Evolutionary conservation across 2,329 filamentous ascomycete genomes (phyloP).

Genomic region (Colletotrichum ledebouriae): DNA sequence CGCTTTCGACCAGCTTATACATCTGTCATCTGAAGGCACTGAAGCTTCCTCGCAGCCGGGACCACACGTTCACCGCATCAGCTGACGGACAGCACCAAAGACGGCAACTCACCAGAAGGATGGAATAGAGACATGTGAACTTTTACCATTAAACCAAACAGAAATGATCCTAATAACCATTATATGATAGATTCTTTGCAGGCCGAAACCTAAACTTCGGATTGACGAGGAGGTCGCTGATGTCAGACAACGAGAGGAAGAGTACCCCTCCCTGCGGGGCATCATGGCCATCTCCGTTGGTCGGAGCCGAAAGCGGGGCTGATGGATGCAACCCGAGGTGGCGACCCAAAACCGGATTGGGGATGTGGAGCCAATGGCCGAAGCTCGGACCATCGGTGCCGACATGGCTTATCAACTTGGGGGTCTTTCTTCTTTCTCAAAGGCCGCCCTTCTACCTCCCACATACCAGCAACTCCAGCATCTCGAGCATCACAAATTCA

Average conservation of each 20-base stretch:
- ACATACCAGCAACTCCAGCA: not conserved
- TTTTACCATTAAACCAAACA: not conserved
- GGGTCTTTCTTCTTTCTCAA: not conserved
- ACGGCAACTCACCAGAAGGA: not conserved
- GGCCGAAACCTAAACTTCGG: not conserved
- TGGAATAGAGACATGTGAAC: no score
- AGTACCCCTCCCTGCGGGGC: not conserved
- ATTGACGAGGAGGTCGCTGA: not conserved
- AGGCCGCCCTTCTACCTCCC: conserved; percentile 10
- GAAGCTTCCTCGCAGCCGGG: no score
- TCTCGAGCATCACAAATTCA: not conserved
- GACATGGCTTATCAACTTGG: conserved; percentile 25
- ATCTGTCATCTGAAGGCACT: not conserved
- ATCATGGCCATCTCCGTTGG: conserved; percentile 2
- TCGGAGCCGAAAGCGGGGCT: conserved; percentile 38
- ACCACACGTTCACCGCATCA: not conserved
- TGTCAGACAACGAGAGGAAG: not conserved
- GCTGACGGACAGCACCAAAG: no score
- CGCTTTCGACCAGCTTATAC: not conserved
- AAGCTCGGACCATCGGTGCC: conserved; percentile 18
- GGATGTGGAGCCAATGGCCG: not conserved
- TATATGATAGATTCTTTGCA: not conserved
- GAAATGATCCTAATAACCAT: not conserved
- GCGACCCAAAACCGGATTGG: conserved; percentile 14
- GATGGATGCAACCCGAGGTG: not conserved